Evolutionary conservation across 148 eudicot genomes (phyloP), one percentile per base, ranked within the genome.

Genomic region (Rhododendron ferrugineum): DNA sequence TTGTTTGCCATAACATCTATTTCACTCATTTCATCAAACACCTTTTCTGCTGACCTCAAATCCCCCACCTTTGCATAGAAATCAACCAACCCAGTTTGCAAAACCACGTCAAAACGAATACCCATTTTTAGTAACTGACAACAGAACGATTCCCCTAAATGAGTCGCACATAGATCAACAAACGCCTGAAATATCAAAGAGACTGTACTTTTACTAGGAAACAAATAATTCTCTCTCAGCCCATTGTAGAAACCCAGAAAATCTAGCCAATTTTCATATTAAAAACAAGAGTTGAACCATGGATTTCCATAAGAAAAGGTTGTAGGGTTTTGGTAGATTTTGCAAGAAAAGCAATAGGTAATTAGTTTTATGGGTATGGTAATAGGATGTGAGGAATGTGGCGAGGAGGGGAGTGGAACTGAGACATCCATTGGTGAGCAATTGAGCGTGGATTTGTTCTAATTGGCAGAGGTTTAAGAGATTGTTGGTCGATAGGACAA

Each of bases 31-130:
- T 89, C 89, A 18, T 28, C 89, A 46, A 90, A 90, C 86, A 88
- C 68, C 60, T 70, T 68, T 42, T 81, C 72, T 26, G 90, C 92
- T 26, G 85, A 87, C 22, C 32, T 15, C 74, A 88, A 60, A 78
- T 85, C 84, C 20, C 84, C 83, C 72, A 88, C 82, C 47, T 90
- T 90, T 0, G 89, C 84, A 70, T 90, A 91, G 73, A 90, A 87
- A 82, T 90, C 87, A 4, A 90, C 75, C 92, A 91, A 83, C 62
- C 89, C 90, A 88, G 90, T 91, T 78, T 54, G 86, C 73, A 90
- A 84, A 85, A 88, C 75, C 47, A 87, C 64, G 84, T 91, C 92
- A 85, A 8, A 82, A 82, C 36, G 81, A 86, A 80, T 87, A 76
- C 93, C 91, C 90, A 88, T 56, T 34, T 90, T 87, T 72, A 82